Conservation (phyloP, 1,284 basidiomycete genomes). For the Pascua sp. region DNA sequence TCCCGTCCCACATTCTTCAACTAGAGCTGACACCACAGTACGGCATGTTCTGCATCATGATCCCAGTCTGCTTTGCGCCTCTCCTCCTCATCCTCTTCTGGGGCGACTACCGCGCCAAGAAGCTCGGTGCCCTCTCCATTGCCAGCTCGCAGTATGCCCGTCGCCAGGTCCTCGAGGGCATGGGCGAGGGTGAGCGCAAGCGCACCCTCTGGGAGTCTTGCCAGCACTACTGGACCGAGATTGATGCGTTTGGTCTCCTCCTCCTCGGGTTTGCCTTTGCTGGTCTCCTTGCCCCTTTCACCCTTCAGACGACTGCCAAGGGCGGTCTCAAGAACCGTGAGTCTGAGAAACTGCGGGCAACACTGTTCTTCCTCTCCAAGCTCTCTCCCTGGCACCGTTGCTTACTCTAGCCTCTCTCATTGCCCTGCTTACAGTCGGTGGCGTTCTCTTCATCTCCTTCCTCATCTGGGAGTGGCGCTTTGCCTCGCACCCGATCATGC, state of each 20-base stretch:
- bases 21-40: constrained; percentile 1
- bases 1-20: neutral
- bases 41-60: constrained; percentile 49
- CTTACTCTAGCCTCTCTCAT: constrained; percentile 43
- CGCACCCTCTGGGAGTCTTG: constrained; percentile 16
- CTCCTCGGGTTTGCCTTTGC: constrained; percentile 46
- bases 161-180: constrained; percentile 9
- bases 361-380: constrained; percentile 18
- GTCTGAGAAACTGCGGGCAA: no score
- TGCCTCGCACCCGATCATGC: constrained; percentile 49
- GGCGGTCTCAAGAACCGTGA: constrained; percentile 41
- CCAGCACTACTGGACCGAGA: constrained; percentile 34
- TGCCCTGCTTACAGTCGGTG: constrained; percentile 49
- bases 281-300: constrained; percentile 48
- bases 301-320: constrained; percentile 35
- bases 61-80: constrained; percentile 30
- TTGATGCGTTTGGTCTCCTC: constrained; percentile 47
- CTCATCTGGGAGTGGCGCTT: constrained; percentile 45
- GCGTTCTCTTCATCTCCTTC: constrained; percentile 44
- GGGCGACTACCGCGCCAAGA: constrained; percentile 43
- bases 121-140: constrained; percentile 33
- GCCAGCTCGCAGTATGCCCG: constrained; percentile 37
- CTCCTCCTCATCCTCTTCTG: constrained; percentile 41
- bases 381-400: no score
- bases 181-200: neutral